Conservation (phyloP, 2,329 filamentous ascomycete genomes). For the Geosmithia putterillii region DNA sequence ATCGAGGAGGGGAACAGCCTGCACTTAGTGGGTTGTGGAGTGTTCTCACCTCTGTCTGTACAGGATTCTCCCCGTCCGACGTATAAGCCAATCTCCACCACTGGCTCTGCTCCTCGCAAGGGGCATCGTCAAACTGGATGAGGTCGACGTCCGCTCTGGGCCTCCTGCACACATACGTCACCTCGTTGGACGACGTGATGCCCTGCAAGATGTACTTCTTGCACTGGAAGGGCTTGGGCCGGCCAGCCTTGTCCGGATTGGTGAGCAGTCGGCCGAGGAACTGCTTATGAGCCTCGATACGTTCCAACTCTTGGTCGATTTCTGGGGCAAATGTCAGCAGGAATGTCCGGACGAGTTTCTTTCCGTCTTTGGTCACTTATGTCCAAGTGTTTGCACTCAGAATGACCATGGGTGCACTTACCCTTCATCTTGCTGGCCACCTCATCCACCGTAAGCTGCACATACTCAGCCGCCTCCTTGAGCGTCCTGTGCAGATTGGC, state of each 20-base stretch:
- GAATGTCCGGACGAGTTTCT: neutral
- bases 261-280: constrained; percentile 26
- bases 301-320: constrained; percentile 16
- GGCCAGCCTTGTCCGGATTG: constrained; percentile 20
- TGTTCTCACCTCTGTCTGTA: constrained; percentile 33
- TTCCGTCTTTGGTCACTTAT: too few species aligned
- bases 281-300: constrained; percentile 19
- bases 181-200: constrained; percentile 30
- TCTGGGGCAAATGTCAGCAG: constrained; percentile 13
- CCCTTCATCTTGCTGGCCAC: constrained; percentile 17
- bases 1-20: too few species aligned
- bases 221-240: constrained; percentile 23
- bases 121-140: constrained; percentile 33
- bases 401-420: constrained; percentile 12
- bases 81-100: constrained; percentile 40
- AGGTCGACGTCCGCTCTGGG: constrained; percentile 23
- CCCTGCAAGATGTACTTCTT: constrained; percentile 39
- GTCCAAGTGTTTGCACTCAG: too few species aligned
- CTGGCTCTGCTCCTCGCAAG: constrained; percentile 10
- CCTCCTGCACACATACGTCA: constrained; percentile 37
- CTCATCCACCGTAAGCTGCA: constrained; percentile 19
- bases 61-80: constrained; percentile 24
- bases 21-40: neutral
- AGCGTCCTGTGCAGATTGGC: constrained; percentile 14
- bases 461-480: constrained; percentile 18